Evolutionary conservation across 169 alveolate genomes (phyloP).

Genomic region (Perkinsus olseni): DNA sequence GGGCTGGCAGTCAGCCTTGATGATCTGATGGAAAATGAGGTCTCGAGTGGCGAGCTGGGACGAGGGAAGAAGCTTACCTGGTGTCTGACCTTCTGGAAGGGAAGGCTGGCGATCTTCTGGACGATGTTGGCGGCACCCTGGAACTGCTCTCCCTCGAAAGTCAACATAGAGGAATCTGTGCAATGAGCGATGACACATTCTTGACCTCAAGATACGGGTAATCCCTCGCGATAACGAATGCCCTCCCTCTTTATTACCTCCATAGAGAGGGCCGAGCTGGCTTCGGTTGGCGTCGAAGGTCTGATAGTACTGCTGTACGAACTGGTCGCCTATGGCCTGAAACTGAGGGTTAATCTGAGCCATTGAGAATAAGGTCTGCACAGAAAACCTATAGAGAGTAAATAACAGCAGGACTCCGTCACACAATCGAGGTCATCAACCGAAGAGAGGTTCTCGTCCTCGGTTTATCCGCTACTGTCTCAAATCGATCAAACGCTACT

Average conservation of each 20-base stretch:
- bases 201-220: too few species aligned
- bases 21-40: constrained; percentile 36
- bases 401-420: too few species aligned
- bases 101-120: constrained; percentile 46
- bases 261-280: background rate
- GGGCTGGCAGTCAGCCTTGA: constrained; percentile 66
- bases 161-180: constrained; percentile 53
- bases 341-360: constrained; percentile 44
- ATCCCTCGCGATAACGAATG: too few species aligned
- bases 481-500: background rate
- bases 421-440: too few species aligned
- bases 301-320: constrained; percentile 60
- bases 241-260: too few species aligned
- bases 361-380: background rate
- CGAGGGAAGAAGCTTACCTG: background rate
- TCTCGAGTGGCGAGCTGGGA: background rate
- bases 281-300: constrained; percentile 43
- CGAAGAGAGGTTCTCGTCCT: too few species aligned
- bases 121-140: constrained; percentile 60
- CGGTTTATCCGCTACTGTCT: too few species aligned
- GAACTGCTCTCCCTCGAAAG: constrained; percentile 65
- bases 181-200: too few species aligned
- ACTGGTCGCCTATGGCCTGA: constrained; percentile 57
- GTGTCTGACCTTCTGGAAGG: background rate
- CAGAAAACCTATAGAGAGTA: background rate